These are phyloP conservation scores for Cladosporium colombiae DNA, from an alignment of 2,329 filamentous ascomycete species.

Conservation along the genomic window DNA sequence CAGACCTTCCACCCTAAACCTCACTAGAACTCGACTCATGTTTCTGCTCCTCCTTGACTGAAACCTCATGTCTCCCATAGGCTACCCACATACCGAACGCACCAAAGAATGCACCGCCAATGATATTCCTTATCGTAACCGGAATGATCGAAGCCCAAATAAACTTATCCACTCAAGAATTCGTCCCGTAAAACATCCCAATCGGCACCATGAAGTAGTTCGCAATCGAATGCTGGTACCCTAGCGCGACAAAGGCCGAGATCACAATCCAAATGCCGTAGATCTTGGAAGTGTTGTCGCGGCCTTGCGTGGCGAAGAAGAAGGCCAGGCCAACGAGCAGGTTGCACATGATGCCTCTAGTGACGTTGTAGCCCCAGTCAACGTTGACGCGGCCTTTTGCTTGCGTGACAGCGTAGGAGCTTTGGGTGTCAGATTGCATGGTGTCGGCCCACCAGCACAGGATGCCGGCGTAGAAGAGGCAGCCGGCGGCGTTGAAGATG, in stretches of 20 bases:
- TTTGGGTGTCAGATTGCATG: neutral
- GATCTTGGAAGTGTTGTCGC: conserved; percentile 31
- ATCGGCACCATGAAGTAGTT: conserved; percentile 47
- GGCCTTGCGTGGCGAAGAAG: conserved; percentile 25
- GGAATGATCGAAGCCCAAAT: conserved; percentile 35
- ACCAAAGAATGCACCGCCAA: conserved; percentile 20
- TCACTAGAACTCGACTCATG: neutral
- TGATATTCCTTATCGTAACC: conserved; percentile 23
- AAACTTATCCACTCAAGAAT: conserved; percentile 45
- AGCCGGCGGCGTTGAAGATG: neutral
- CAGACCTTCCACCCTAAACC: neutral
- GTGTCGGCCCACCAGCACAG: neutral
- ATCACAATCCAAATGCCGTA: conserved; percentile 32
- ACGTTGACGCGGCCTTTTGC: neutral
- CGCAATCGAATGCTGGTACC: conserved; percentile 35
- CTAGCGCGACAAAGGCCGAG: conserved; percentile 41
- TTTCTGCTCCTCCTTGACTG: neutral
- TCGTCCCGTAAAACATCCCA: conserved; percentile 33
- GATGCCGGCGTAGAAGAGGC: neutral
- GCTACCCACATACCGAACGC: neutral
- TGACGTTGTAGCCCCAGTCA: conserved; percentile 24
- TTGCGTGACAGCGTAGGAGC: neutral
- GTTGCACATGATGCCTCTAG: conserved; percentile 33
- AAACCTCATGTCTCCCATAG: neutral
- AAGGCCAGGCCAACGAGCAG: conserved; percentile 31